Conservation (phyloP, 164 flowering plant genomes). For the Sedum album region DNA sequence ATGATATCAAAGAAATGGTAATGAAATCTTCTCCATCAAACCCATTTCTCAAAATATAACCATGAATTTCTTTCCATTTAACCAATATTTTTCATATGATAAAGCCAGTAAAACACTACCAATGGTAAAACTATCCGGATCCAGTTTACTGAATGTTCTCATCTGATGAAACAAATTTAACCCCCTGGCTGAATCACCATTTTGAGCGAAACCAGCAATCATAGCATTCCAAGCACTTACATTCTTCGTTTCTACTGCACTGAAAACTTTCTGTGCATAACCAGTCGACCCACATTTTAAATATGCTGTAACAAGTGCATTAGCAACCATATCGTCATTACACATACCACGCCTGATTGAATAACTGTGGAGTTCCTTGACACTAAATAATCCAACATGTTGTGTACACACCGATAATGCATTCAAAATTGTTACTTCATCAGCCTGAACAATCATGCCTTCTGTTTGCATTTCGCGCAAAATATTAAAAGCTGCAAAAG, state of each 20-base stretch:
- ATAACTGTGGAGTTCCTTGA: conserved; percentile 68
- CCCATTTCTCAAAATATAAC: conserved; percentile 44
- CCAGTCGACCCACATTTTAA: conserved; percentile 50
- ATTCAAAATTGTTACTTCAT: conserved; percentile 53
- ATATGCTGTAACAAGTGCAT: conserved; percentile 57
- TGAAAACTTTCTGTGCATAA: conserved; percentile 36
- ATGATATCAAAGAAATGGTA: conserved; percentile 41
- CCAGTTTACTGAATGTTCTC: conserved; percentile 26
- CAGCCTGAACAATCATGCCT: conserved; percentile 17
- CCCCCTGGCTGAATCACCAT: conserved; percentile 48
- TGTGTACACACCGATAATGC: conserved; percentile 37
- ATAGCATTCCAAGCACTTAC: conserved; percentile 70
- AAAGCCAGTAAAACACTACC: conserved; percentile 60
- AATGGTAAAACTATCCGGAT: conserved; percentile 47
- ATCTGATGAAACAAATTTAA: conserved; percentile 35
- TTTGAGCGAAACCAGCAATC: conserved; percentile 52
- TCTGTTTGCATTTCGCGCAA: conserved; percentile 40
- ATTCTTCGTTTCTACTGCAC: conserved; percentile 26
- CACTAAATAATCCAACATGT: conserved; percentile 22
- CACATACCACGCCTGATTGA: conserved; percentile 41
- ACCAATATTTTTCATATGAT: conserved; percentile 29
- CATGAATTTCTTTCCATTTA: conserved; percentile 52
- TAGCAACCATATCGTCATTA: conserved; percentile 38
- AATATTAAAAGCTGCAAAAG: conserved; percentile 26
- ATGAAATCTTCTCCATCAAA: conserved; percentile 43